phyloP scores from a whole-genome alignment of 805 yeast species.

The Naumovozyma castellii region DNA sequence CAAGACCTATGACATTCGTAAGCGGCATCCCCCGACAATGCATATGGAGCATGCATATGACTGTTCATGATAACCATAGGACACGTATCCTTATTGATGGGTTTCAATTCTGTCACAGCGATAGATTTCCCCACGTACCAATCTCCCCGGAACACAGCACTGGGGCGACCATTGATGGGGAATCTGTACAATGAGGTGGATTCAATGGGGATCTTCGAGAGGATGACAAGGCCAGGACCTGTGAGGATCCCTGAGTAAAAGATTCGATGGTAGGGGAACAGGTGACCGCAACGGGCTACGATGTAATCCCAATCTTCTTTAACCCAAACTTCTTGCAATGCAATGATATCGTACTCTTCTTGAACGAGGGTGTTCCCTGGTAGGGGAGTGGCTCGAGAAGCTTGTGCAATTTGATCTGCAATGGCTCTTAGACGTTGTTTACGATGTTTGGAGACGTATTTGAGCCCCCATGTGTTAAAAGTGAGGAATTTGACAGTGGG shows the following conservation, averaged over 20 bases:
- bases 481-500: slow-evolving; percentile 44
- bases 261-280: slow-evolving; percentile 55
- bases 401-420: slow-evolving; percentile 49
- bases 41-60: slow-evolving; percentile 97
- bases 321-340: slow-evolving; percentile 93
- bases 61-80: slow-evolving; percentile 77
- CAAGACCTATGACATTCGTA: slow-evolving; percentile 84
- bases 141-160: slow-evolving; percentile 90
- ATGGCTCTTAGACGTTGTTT: slow-evolving; percentile 59
- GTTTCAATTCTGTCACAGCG: slow-evolving; percentile 59
- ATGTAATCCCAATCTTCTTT: slow-evolving; percentile 72
- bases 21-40: slow-evolving; percentile 73
- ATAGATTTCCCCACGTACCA: slow-evolving; percentile 94
- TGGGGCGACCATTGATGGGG: slow-evolving; percentile 89
- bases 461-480: slow-evolving; percentile 84
- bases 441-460: slow-evolving; percentile 67
- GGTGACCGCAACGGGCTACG: slow-evolving; percentile 33
- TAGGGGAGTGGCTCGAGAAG: slow-evolving; percentile 7
- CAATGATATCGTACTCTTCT: slow-evolving; percentile 66
- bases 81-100: slow-evolving; percentile 36
- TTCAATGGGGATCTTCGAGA: slow-evolving; percentile 77
- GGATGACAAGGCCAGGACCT: slow-evolving; percentile 86
- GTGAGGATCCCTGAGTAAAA: slow-evolving; percentile 78
- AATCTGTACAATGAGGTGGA: slow-evolving; percentile 72
- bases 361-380: slow-evolving; percentile 10